Evolutionary conservation across 2,329 filamentous ascomycete genomes (phyloP).

Genomic region (Diaporthe eres): DNA sequence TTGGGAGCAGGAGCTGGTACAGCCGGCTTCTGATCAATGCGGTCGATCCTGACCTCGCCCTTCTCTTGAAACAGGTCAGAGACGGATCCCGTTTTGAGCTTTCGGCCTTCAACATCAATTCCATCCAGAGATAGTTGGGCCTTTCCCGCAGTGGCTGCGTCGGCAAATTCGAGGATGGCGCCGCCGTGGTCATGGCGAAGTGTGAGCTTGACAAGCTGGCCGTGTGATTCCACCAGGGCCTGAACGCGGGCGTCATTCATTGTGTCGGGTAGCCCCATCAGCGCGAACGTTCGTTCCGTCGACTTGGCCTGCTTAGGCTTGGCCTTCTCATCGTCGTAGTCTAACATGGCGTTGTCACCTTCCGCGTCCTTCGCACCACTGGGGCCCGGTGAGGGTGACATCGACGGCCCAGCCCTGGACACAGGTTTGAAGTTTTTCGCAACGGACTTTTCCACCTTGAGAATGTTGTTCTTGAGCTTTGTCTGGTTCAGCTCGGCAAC

Average conservation of each 20-base stretch:
- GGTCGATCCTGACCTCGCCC: conserved; percentile 59
- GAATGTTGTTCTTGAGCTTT: conserved; percentile 76
- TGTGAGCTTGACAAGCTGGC: conserved; percentile 80
- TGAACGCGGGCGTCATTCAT: conserved; percentile 89
- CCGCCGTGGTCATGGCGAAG: conserved; percentile 87
- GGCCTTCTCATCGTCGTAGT: conserved; percentile 43
- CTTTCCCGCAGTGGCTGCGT: conserved; percentile 79
- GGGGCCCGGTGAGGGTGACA: conserved; percentile 53
- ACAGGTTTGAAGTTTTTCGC: conserved; percentile 69
- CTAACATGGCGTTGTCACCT: conserved; percentile 57
- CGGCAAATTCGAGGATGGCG: conserved; percentile 86
- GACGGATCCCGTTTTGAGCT: conserved; percentile 67
- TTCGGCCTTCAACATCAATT: conserved; percentile 66
- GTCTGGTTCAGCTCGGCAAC: conserved; percentile 79
- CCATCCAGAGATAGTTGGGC: conserved; percentile 74
- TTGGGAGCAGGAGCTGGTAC: conserved; percentile 46
- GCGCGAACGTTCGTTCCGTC: conserved; percentile 71
- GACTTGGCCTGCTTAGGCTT: conserved; percentile 42
- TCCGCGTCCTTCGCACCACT: conserved; percentile 50
- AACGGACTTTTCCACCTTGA: conserved; percentile 75
- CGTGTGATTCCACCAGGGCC: conserved; percentile 78
- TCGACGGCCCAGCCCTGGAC: conserved; percentile 57
- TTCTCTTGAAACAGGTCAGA: conserved; percentile 69
- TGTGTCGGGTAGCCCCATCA: conserved; percentile 92
- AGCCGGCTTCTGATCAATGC: conserved; percentile 54